phyloP scores from a whole-genome alignment of 352 stramenopile genomes.

The Globisporangium rhizosaccharum region DNA sequence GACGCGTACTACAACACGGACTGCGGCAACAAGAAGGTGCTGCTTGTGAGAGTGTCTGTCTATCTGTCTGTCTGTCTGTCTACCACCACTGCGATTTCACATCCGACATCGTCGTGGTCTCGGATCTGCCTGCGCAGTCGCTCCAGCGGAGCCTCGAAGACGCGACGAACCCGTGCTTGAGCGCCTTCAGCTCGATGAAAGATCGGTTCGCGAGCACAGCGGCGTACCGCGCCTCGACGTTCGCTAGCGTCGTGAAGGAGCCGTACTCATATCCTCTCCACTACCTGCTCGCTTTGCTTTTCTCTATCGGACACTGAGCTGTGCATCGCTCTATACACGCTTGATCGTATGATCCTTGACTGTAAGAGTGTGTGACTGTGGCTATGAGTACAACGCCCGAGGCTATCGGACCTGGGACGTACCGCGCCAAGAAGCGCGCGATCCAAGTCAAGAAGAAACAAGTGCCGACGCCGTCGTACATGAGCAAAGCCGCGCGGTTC shows the following conservation, averaged over 20 bases:
- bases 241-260: constrained; percentile 69
- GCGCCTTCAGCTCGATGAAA: constrained; percentile 56
- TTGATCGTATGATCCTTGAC: constrained; percentile 7
- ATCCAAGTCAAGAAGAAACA: constrained; percentile 63
- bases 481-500: constrained; percentile 52
- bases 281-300: background rate
- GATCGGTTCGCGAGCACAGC: constrained; percentile 61
- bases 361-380: background rate
- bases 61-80: background rate
- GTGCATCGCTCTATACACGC: too few species aligned
- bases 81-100: too few species aligned
- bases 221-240: constrained; percentile 60
- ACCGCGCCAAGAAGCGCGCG: constrained; percentile 46
- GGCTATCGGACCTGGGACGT: constrained; percentile 52
- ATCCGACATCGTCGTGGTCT: too few species aligned
- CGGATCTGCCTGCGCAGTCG: constrained; percentile 14
- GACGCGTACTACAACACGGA: constrained; percentile 65
- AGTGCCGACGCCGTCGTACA: constrained; percentile 44
- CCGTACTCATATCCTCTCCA: constrained; percentile 31
- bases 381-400: constrained; percentile 27
- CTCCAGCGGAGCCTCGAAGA: constrained; percentile 44
- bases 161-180: constrained; percentile 39
- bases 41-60: background rate
- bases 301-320: too few species aligned
- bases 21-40: constrained; percentile 50